Conservation (phyloP, 2,329 filamentous ascomycete genomes). For the Ophiostoma perfectum region DNA sequence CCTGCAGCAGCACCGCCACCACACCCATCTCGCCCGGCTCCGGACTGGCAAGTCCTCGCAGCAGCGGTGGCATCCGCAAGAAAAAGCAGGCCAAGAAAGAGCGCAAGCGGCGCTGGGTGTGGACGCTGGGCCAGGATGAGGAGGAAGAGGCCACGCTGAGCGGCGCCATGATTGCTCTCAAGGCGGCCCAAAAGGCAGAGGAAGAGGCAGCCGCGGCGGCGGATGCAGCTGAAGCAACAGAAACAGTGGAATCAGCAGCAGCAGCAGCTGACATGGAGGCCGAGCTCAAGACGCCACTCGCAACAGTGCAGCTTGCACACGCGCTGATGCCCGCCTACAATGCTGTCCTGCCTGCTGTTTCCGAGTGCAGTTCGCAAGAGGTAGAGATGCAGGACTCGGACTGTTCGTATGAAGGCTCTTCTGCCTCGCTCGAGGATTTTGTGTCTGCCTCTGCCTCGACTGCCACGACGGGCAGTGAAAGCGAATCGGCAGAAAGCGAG, state of each 20-base stretch:
- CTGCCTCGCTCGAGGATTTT: too few species aligned
- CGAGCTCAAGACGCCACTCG: constrained; percentile 14
- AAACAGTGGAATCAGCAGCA: not conserved
- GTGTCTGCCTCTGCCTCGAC: too few species aligned
- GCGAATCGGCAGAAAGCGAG: not conserved
- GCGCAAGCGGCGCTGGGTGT: constrained; percentile 60
- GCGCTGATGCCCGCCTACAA: not conserved
- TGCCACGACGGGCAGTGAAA: not conserved
- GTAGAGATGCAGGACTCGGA: constrained; percentile 18
- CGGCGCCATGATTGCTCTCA: constrained; percentile 28
- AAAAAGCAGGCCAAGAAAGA: constrained; percentile 51
- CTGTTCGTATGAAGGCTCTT: not conserved
- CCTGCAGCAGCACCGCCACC: constrained; percentile 33
- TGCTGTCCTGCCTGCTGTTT: not conserved
- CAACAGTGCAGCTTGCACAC: constrained; percentile 1
- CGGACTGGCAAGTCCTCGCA: constrained; percentile 36
- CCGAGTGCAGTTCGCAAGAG: constrained; percentile 8
- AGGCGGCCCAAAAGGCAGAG: constrained; percentile 27
- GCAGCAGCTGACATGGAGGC: not conserved
- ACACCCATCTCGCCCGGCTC: constrained; percentile 16
- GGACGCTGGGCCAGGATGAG: constrained; percentile 56
- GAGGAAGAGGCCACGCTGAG: constrained; percentile 40
- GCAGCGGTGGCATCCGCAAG: constrained; percentile 46
- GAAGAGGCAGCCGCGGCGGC: not conserved
- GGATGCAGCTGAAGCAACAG: not conserved